Base-by-base conservation (phyloP, 352 stramenopile species). In the Nothophytophthora sp. region DNA sequence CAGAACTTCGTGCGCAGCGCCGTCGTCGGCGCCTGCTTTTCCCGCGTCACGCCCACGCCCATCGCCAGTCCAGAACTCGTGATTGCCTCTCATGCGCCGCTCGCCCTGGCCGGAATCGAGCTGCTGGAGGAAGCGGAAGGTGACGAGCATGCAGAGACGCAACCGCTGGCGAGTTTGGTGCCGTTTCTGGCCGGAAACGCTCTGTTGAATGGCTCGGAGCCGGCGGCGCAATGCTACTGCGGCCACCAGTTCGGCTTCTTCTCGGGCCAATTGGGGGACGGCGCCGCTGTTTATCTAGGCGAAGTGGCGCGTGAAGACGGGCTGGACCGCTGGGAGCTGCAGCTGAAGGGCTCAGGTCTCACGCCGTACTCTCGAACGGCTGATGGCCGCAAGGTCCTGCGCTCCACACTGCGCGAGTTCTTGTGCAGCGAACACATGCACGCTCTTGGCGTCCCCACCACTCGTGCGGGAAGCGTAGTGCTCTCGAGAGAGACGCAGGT, bases 371-470 rank as follows among this genome's bases (percentile, higher is more conserved):
- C 93, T 40, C 81, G 97, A 29, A 88, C 84, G 22, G 96, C 89
- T 1, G 96, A 99, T 64, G 96, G 96, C 29, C 74, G 96, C 19
- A 97, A 97, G 56, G 95, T 95, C 20, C 52, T 90, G 33, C 73
- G 97, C 34, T 98, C 92, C 2, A 98, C 90, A 24, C 83, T 99
- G 51, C 81, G 97, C 38, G 97, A 99, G 81, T 99, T 99, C 58
- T 67, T 99, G 5, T 96, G 90, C 9, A 97, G 81, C 50, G 96
- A 99, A 70, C 87, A 97, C 33, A 98, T 99, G 95, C 85, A 98
- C 58, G 81, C 84, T 20, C 74, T 99, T 0, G 85, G 89, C 1
- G 83, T 99, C 5, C 85, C 87, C 0, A 99, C 96, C 0, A 99
- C 96, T 6, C 81, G 96, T 19, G 95, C 96, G 1, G 85, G 76